Evolutionary conservation across 139 green algal genomes (phyloP).

Genomic region (Closterium sp.): DNA sequence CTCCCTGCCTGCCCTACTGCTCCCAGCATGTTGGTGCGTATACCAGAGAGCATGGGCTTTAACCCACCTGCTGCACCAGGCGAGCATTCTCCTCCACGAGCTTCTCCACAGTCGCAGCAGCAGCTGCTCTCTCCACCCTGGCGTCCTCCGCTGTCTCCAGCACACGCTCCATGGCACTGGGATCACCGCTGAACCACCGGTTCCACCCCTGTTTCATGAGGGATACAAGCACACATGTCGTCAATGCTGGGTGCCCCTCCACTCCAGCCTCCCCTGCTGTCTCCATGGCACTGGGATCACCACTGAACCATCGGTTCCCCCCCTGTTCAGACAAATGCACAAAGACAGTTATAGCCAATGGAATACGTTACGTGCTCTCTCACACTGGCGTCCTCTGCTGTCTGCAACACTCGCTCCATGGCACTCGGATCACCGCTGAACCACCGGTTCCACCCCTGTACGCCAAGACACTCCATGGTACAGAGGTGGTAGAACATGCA

Average conservation of each 20-base stretch:
- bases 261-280: no score
- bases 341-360: no score
- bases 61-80: conserved; percentile 30
- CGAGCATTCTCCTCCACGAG: conserved; percentile 30
- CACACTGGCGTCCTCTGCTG: conserved; percentile 29
- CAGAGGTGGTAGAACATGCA: no score
- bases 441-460: neutral
- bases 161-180: neutral
- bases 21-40: no score
- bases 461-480: no score
- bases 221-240: no score
- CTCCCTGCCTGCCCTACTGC: no score
- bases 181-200: neutral
- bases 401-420: neutral
- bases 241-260: no score
- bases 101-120: conserved; percentile 22
- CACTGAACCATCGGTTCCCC: neutral
- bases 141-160: conserved; percentile 26
- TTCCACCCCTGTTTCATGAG: neutral
- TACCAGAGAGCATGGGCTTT: neutral
- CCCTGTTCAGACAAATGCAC: no score
- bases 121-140: conserved; percentile 23
- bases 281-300: no score
- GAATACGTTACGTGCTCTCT: no score
- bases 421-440: neutral